Evolutionary conservation across 257 asterid species (phyloP).

Genomic region (Cynanchum wilfordii): DNA sequence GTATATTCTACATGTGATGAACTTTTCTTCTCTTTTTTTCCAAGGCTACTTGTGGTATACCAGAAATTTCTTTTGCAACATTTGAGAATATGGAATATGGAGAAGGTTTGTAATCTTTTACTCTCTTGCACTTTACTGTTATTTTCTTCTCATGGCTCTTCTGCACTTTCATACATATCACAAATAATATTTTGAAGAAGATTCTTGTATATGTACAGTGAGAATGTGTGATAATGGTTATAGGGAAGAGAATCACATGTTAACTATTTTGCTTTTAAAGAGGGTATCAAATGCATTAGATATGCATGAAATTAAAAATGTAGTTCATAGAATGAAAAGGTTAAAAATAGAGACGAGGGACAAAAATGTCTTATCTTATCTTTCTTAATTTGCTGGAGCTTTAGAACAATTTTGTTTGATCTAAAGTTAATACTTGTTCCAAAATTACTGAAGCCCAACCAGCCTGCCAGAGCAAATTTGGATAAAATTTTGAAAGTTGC

Average conservation of each 20-base stretch:
- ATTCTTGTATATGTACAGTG: neutral
- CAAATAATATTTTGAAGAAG: neutral
- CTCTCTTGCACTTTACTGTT: slow-evolving; percentile 12
- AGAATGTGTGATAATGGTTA: neutral
- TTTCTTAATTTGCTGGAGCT: neutral
- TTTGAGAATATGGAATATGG: slow-evolving; percentile 99
- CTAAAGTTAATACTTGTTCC: neutral
- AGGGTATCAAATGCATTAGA: too few relatives aligned
- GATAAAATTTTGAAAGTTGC: neutral
- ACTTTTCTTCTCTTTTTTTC: slow-evolving; percentile 17
- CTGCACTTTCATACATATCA: neutral
- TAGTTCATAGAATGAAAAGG: too few relatives aligned
- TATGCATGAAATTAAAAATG: too few relatives aligned
- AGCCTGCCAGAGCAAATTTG: neutral
- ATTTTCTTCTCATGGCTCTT: slow-evolving; percentile 1
- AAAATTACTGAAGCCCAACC: neutral
- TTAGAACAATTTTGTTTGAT: neutral
- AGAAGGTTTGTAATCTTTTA: slow-evolving; percentile 54
- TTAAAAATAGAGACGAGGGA: too few relatives aligned
- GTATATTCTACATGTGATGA: slow-evolving; percentile 9
- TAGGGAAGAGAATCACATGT: too few relatives aligned
- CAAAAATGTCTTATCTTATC: neutral
- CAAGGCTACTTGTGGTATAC: slow-evolving; percentile 97
- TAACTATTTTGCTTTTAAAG: too few relatives aligned
- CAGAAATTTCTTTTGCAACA: slow-evolving; percentile 85